Conservation (phyloP, 2,329 filamentous ascomycete genomes). For the Xylaria sp. region DNA sequence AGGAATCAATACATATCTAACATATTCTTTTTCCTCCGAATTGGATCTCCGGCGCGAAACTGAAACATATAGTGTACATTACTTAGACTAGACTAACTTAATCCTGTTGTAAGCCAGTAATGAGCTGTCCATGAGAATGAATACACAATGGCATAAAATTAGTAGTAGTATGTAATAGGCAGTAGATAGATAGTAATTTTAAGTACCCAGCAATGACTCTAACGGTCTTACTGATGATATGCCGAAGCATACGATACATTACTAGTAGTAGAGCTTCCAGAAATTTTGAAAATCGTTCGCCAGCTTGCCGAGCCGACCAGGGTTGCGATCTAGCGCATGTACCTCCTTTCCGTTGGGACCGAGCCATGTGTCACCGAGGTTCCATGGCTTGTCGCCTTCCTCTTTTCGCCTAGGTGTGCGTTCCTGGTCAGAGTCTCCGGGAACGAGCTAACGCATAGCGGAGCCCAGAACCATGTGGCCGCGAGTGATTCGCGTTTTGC, state of each 20-base stretch:
- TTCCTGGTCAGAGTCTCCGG: constrained; percentile 14
- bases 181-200: not conserved
- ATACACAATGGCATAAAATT: not conserved
- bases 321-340: constrained; percentile 17
- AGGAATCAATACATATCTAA: not conserved
- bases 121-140: not conserved
- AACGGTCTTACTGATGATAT: not conserved
- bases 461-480: constrained; percentile 30
- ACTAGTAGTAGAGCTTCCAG: constrained; percentile 15
- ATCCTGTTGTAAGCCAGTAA: not conserved
- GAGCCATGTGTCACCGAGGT: constrained; percentile 36
- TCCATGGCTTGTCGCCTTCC: constrained; percentile 27
- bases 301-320: not conserved
- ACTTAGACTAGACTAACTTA: not conserved
- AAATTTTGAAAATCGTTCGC: constrained; percentile 1
- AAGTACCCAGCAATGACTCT: not conserved
- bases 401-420: constrained; percentile 23
- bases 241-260: not conserved
- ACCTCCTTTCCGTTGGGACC: constrained; percentile 29
- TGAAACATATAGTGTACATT: not conserved
- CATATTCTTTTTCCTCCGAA: constrained; percentile 16
- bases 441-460: constrained; percentile 32
- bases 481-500: constrained; percentile 36
- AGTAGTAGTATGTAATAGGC: not conserved
- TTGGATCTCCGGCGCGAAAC: not conserved